Evolutionary conservation across 2,329 filamentous ascomycete species (phyloP).

Genomic region (Arthroderma sp.): DNA sequence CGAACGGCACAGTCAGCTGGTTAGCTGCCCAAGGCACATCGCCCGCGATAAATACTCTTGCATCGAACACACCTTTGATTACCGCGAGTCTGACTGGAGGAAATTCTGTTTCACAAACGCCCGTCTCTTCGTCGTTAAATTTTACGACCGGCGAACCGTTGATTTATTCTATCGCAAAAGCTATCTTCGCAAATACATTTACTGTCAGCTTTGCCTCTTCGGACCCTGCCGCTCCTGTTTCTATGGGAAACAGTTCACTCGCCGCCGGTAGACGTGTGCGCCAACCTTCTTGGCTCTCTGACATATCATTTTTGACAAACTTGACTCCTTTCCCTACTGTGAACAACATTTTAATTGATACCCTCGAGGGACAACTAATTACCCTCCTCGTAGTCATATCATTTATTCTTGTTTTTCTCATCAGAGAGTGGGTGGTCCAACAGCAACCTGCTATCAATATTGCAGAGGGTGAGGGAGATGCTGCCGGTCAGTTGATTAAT

Average conservation of each 20-base stretch:
- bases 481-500: conserved; percentile 34
- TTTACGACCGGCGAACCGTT: conserved; percentile 32
- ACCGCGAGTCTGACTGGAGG: conserved; percentile 16
- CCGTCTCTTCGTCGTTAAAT: conserved; percentile 29
- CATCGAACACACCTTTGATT: conserved; percentile 12
- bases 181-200: conserved; percentile 26
- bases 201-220: conserved; percentile 14
- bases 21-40: conserved; percentile 18
- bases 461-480: conserved; percentile 41
- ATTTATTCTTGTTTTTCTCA: conserved; percentile 93
- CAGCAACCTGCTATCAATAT: conserved; percentile 90
- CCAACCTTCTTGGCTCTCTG: conserved; percentile 43
- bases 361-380: conserved; percentile 86
- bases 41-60: conserved; percentile 12
- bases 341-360: conserved; percentile 68
- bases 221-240: conserved; percentile 15
- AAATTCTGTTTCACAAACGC: conserved; percentile 21
- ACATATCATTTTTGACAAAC: conserved; percentile 40
- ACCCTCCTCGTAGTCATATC: conserved; percentile 81
- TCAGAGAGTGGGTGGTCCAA: conserved; percentile 94
- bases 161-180: conserved; percentile 34
- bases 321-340: conserved; percentile 55
- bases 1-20: conserved; percentile 13
- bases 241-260: conserved; percentile 16
- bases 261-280: conserved; percentile 19